phyloP scores from a whole-genome alignment of 2,329 filamentous ascomycete genomes.

The Parastagonospora avenae region DNA sequence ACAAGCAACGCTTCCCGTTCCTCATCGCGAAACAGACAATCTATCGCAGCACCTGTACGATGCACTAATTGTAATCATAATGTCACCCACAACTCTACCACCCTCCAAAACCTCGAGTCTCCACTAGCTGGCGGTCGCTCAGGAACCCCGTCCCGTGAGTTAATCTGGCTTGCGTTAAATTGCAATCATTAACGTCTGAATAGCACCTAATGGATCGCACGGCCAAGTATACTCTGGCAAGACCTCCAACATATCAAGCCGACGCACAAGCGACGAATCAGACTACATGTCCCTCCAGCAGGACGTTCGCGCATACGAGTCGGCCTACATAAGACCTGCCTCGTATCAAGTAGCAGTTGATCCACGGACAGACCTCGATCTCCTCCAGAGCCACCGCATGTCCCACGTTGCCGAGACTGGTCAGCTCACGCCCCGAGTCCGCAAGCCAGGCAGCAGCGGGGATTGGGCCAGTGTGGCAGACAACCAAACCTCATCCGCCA shows the following conservation, averaged over 20 bases:
- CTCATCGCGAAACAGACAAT: constrained; percentile 36
- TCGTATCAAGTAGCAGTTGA: constrained; percentile 30
- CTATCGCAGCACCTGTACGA: constrained; percentile 36
- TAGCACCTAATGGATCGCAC: constrained; percentile 29
- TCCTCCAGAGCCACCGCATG: constrained; percentile 54
- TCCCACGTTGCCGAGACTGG: constrained; percentile 59
- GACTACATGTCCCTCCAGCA: constrained; percentile 38
- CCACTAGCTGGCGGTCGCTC: constrained; percentile 15
- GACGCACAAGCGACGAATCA: constrained; percentile 42
- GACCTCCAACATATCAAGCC: constrained; percentile 37
- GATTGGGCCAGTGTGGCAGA: constrained; percentile 47
- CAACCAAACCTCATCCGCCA: constrained; percentile 34
- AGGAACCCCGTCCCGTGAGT: constrained; percentile 36
- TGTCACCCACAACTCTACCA: constrained; percentile 37
- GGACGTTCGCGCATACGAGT: constrained; percentile 40
- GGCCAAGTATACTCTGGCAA: constrained; percentile 14
- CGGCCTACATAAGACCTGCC: constrained; percentile 39
- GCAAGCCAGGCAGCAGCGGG: constrained; percentile 43
- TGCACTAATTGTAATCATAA: constrained; percentile 43
- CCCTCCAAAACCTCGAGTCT: constrained; percentile 40
- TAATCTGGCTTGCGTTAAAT: neutral
- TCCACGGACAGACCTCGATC: constrained; percentile 43
- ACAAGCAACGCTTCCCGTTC: constrained; percentile 38
- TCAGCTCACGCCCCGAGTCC: constrained; percentile 51
- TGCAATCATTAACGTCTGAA: constrained; percentile 5